phyloP scores from a whole-genome alignment of 495 filamentous ascomycete genomes.

The Penicillium daleae region DNA sequence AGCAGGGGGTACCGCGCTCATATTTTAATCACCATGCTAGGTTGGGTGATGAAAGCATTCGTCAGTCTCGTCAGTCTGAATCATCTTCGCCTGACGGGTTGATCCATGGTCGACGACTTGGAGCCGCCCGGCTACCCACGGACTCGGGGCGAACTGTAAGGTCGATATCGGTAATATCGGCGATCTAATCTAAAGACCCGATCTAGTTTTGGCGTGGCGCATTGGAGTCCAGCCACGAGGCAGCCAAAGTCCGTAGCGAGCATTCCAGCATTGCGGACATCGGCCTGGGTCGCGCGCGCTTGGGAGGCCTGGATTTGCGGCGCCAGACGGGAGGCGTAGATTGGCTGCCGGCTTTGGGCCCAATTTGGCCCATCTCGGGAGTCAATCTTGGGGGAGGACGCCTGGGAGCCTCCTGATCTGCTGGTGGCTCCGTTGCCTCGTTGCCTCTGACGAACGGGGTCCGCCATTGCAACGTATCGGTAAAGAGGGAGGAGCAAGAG shows the following conservation, averaged over 20 bases:
- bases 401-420: background rate
- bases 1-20: conserved; percentile 11
- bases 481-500: no score
- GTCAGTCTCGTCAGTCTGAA: conserved; percentile 44
- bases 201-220: background rate
- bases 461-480: no score
- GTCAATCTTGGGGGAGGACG: background rate
- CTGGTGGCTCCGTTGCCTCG: conserved; percentile 12
- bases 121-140: conserved; percentile 27
- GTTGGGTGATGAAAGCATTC: conserved; percentile 41
- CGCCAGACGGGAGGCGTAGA: conserved; percentile 2
- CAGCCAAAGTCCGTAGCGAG: background rate
- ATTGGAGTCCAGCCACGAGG: background rate
- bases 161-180: background rate
- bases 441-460: conserved; percentile 8
- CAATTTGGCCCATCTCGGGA: background rate
- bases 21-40: conserved; percentile 26
- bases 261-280: background rate
- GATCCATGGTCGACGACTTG: conserved; percentile 34
- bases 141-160: conserved; percentile 16
- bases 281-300: conserved; percentile 6
- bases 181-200: background rate
- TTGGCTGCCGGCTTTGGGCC: conserved; percentile 3
- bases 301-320: background rate
- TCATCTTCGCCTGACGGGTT: conserved; percentile 24